Evolutionary conservation across 148 eudicot species (phyloP).

Genomic region (Persicaria tinctoria): DNA sequence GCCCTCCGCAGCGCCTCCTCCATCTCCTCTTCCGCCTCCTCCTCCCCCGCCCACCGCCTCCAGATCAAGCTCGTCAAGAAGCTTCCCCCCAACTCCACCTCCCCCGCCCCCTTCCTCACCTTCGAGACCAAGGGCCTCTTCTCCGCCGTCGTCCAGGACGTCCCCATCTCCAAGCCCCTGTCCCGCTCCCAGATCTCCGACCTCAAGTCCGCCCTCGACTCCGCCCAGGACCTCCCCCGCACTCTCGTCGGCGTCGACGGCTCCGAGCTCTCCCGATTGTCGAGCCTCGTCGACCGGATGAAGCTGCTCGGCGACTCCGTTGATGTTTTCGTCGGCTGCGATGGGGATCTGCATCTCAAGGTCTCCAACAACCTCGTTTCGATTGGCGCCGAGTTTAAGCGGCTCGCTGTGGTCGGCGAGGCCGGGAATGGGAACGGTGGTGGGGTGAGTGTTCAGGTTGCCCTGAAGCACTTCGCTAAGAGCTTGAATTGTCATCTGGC

Average conservation of each 20-base stretch:
- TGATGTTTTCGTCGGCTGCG: conserved; percentile 45
- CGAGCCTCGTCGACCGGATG: conserved; percentile 75
- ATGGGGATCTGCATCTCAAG: conserved; percentile 69
- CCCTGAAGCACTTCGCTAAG: conserved; percentile 87
- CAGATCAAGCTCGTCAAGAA: conserved; percentile 90
- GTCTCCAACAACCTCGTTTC: conserved; percentile 62
- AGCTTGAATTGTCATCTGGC: conserved; percentile 78
- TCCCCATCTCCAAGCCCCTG: conserved; percentile 88
- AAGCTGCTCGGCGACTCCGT: conserved; percentile 78
- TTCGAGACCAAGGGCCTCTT: conserved; percentile 76
- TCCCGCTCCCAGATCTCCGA: conserved; percentile 64
- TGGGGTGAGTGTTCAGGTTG: conserved; percentile 65
- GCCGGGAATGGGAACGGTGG: conserved; percentile 35
- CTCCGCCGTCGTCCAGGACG: conserved; percentile 85
- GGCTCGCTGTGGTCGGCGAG: conserved; percentile 62
- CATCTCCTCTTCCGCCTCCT: conserved; percentile 23
- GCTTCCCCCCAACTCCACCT: conserved; percentile 59
- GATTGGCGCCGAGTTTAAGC: conserved; percentile 73
- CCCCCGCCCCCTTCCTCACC: conserved; percentile 65
- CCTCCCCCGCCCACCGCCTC: conserved; percentile 28
- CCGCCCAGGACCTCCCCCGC: conserved; percentile 68
- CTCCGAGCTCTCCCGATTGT: conserved; percentile 43
- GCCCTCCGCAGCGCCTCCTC: conserved; percentile 41
- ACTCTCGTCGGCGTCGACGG: conserved; percentile 54
- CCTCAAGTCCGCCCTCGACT: conserved; percentile 64